phyloP scores from a whole-genome alignment of 2,329 filamentous ascomycete species.

The Aspergillus pseudoterreus region DNA sequence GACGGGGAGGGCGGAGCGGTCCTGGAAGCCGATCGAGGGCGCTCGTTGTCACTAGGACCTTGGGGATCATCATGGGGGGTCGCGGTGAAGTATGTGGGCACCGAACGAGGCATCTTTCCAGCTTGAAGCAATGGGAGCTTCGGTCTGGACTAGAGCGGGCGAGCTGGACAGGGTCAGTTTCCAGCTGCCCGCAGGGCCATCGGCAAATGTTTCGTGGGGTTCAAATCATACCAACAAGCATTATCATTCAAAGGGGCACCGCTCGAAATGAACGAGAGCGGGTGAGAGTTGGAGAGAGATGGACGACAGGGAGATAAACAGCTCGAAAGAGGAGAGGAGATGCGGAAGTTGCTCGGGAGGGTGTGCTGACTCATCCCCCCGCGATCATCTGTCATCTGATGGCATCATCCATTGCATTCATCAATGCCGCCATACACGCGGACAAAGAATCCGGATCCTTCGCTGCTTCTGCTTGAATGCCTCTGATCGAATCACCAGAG shows the following conservation, averaged over 20 bases:
- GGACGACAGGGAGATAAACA: neutral
- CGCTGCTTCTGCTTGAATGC: no score
- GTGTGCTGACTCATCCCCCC: neutral
- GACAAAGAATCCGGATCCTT: no score
- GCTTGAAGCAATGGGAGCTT: neutral
- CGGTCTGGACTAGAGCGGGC: neutral
- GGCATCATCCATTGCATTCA: neutral
- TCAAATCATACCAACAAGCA: neutral
- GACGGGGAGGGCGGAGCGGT: constrained; percentile 37
- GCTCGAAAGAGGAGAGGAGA: neutral
- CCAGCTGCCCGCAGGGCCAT: neutral
- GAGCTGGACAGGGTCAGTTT: neutral
- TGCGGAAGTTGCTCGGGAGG: neutral
- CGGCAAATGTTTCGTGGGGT: neutral
- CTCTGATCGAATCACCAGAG: no score
- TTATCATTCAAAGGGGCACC: neutral
- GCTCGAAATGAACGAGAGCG: neutral
- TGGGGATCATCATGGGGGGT: constrained; percentile 15
- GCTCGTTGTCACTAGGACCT: constrained; percentile 4
- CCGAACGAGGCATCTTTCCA: constrained; percentile 28
- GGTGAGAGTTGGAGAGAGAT: neutral
- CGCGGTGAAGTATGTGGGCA: constrained; percentile 21
- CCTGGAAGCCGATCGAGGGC: constrained; percentile 13
- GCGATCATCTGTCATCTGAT: constrained; percentile 1
- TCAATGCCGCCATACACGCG: neutral